phyloP scores from a whole-genome alignment of 257 asterid genomes.

The Fraxinus quadrangulata region DNA sequence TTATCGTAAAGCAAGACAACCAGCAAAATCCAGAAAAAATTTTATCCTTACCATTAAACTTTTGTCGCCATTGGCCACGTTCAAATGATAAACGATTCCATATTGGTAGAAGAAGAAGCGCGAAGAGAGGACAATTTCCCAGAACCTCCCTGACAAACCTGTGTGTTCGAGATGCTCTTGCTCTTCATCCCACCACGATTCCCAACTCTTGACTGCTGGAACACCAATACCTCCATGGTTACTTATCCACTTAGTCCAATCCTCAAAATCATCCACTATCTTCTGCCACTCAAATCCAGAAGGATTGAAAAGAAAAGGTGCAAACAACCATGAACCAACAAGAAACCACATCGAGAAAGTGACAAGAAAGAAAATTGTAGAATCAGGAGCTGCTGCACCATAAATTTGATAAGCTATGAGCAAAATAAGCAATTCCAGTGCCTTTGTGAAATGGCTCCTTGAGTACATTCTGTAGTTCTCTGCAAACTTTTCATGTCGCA shows the following conservation, averaged over 20 bases:
- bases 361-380: slow-evolving; percentile 35
- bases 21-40: neutral
- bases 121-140: slow-evolving; percentile 72
- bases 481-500: slow-evolving; percentile 83
- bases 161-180: slow-evolving; percentile 82
- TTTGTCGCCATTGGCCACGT: slow-evolving; percentile 56
- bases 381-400: slow-evolving; percentile 46
- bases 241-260: slow-evolving; percentile 89
- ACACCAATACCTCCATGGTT: slow-evolving; percentile 86
- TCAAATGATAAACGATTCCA: slow-evolving; percentile 85
- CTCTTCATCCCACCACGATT: slow-evolving; percentile 98
- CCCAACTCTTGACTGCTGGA: slow-evolving; percentile 93
- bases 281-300: slow-evolving; percentile 98
- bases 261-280: slow-evolving; percentile 93
- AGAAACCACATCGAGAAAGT: slow-evolving; percentile 86
- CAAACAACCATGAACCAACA: slow-evolving; percentile 81
- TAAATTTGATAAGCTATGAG: slow-evolving; percentile 63
- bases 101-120: slow-evolving; percentile 88
- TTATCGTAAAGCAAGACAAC: neutral
- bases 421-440: slow-evolving; percentile 70
- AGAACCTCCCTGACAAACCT: slow-evolving; percentile 64
- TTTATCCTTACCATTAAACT: slow-evolving; percentile 59
- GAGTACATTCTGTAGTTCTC: slow-evolving; percentile 97
- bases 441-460: slow-evolving; percentile 90
- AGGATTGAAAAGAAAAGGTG: slow-evolving; percentile 89